Evolutionary conservation across 768 basidiomycete genomes (phyloP), one percentile per base, ranked within the genome.

Genomic region (Leccinum longicurvipes): DNA sequence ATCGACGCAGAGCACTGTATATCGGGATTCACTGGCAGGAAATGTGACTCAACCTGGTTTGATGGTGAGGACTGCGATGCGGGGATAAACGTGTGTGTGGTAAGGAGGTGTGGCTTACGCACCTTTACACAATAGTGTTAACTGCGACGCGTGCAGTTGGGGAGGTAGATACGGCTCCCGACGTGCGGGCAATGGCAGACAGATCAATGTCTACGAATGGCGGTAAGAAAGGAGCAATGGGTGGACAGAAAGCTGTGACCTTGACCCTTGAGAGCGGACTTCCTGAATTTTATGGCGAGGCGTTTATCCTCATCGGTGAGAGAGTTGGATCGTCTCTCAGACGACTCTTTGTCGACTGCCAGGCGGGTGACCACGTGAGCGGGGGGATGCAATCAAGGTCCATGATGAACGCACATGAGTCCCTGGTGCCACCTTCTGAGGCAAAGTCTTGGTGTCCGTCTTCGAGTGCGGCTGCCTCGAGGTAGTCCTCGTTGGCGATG

Each of bases 101-200:
- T 11, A 51, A n/a, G 5, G 19, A 36, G 21, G 24, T 3, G 42
- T 47, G n/a, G 21, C 17, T 10, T 21, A 51, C 57, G 41, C 32
- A 65, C 68, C 41, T 65, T 47, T 51, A 69, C 63, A 69, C 57
- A 28, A 58, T 25, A 27, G 47, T 57, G 46, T 34, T 15, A 17
- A 52, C 56, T 31, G 31, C 25, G 41, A 61, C 7, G 15, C 44
- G 60, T 19, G 46, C 12, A 53, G 74, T 70, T 36, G 77, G 86
- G 59, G 82, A 86, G 57, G 71, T 74, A 59, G 82, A 83, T 27
- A 84, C 82, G 12, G 86, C 92, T 57, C 79, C 80, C 9, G 91
- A 93, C 54, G 90, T 90, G 63, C 90, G 84, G 14, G 93, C 93
- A 64, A 95, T 94, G 53, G 86, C 77, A 31, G 81, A 78, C 56